Evolutionary conservation across 805 yeast genomes (phyloP), one percentile per base, ranked within the genome.

Genomic region (Saturnispora gosingensis): DNA sequence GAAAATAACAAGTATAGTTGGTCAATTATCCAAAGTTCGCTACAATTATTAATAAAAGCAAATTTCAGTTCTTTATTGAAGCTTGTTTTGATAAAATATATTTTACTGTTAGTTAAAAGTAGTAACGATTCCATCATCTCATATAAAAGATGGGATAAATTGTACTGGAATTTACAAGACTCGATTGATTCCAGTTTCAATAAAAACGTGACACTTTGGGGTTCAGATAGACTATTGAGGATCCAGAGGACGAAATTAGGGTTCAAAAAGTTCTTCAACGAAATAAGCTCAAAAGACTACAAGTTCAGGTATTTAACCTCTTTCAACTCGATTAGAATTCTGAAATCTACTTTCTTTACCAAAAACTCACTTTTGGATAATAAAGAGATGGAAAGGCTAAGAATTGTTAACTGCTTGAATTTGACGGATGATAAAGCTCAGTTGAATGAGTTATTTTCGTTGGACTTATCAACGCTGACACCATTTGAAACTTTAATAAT

Each of bases 151-250:
- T 50, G 48, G 46, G 53, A 55, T 44, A 7, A 36, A 4, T 10
- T 55, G 9, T 53, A 53, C 38, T 49, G 40, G 49, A 39, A 45
- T 8, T 43, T 51, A 36, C 58, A 55, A 47, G n/a, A 22, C 11
- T 53, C 43, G 24, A 27, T 53, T 46, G 58, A 55, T 18, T 2
- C 35, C 10, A 27, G 24, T 10, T 49, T 49, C 16, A 27, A 35
- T 34, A 49, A 49, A 49, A 28, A 35, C 25, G 11, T 30, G 11
- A 16, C 39, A 43, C 43, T 49, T n/a, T 49, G 51, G 51, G 51
- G 51, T 18, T 40, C 44, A 8, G 24, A 46, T 16, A 49, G 51
- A 36, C 11, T 28, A 13, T 28, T 49, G 10, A 24, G 51, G 24
- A 18, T 43, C 16, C 24, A 28, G 30, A 49, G 51, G 18, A 49